phyloP scores from a whole-genome alignment of 371 early-diverging fungal species.

The Parasitella parasitica region DNA sequence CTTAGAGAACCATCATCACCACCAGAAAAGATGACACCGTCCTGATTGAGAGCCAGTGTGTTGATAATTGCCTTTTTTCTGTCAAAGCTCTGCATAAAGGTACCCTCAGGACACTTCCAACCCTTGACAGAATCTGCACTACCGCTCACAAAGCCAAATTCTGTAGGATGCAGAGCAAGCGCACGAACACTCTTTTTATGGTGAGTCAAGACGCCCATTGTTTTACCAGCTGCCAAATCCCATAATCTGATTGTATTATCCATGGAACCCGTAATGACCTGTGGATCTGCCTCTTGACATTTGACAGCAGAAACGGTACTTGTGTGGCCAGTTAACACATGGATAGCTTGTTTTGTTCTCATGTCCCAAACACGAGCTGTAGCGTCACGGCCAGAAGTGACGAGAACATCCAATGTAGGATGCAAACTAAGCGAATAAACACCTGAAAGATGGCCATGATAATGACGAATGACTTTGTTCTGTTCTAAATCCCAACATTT shows the following conservation, averaged over 20 bases:
- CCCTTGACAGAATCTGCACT: conserved; percentile 93
- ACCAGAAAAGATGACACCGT: conserved; percentile 92
- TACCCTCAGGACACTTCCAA: conserved; percentile 93
- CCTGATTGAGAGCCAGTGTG: conserved; percentile 83
- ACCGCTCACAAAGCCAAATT: conserved; percentile 92
- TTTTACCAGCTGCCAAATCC: conserved; percentile 97
- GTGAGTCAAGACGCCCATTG: conserved; percentile 92
- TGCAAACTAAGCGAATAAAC: conserved; percentile 90
- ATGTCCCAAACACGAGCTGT: conserved; percentile 97
- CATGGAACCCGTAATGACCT: conserved; percentile 92
- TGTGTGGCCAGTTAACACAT: conserved; percentile 87
- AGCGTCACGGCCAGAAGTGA: conserved; percentile 95
- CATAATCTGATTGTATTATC: conserved; percentile 92
- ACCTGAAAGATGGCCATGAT: conserved; percentile 96
- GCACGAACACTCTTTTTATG: conserved; percentile 97
- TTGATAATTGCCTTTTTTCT: conserved; percentile 92
- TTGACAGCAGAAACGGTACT: conserved; percentile 85
- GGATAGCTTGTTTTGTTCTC: conserved; percentile 93
- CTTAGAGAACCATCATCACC: conserved; percentile 95
- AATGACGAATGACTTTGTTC: conserved; percentile 97
- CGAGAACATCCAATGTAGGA: conserved; percentile 91
- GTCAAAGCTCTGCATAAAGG: conserved; percentile 91
- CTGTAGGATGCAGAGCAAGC: conserved; percentile 86
- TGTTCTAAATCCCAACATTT: conserved; percentile 98
- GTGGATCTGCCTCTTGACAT: conserved; percentile 94